Evolutionary conservation across 2,329 filamentous ascomycete species (phyloP).

Genomic region (Alternaria sp.): DNA sequence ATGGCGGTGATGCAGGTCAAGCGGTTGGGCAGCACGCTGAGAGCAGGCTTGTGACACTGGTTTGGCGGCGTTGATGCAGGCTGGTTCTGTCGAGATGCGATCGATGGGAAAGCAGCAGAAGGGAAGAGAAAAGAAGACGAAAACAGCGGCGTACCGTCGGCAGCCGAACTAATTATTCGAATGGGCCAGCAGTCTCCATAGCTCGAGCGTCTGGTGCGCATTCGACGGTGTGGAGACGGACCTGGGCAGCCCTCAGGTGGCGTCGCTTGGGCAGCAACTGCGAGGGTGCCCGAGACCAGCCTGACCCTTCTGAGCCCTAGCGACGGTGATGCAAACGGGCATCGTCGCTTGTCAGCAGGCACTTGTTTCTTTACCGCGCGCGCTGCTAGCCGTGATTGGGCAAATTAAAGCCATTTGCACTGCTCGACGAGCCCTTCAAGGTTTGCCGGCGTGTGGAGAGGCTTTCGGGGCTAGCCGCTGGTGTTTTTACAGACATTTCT

Average conservation of each 20-base stretch:
- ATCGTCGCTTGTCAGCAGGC: not conserved
- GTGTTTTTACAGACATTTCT: slow-evolving; percentile 2
- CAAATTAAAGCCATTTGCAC: not conserved
- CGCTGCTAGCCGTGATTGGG: not conserved
- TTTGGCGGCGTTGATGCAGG: not conserved
- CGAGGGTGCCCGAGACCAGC: slow-evolving; percentile 18
- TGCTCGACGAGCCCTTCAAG: not conserved
- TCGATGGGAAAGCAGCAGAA: slow-evolving; percentile 15
- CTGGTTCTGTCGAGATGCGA: slow-evolving; percentile 11
- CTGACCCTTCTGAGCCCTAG: slow-evolving; percentile 1
- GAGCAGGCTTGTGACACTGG: not conserved
- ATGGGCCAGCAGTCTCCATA: slow-evolving; percentile 33
- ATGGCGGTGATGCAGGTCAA: slow-evolving; percentile 39
- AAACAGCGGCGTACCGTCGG: slow-evolving; percentile 25
- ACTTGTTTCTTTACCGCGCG: not conserved
- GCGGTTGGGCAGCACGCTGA: slow-evolving; percentile 33
- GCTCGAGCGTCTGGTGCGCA: slow-evolving; percentile 28
- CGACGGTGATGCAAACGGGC: slow-evolving; percentile 1
- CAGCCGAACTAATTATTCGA: slow-evolving; percentile 36
- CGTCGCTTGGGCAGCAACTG: slow-evolving; percentile 37
- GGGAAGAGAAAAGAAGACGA: slow-evolving; percentile 19
- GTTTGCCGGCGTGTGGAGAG: not conserved
- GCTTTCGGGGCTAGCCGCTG: slow-evolving; percentile 9
- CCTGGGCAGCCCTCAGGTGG: slow-evolving; percentile 22
- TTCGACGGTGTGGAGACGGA: slow-evolving; percentile 35